phyloP scores from a whole-genome alignment of 805 yeast genomes.

The Metschnikowia proteae region DNA sequence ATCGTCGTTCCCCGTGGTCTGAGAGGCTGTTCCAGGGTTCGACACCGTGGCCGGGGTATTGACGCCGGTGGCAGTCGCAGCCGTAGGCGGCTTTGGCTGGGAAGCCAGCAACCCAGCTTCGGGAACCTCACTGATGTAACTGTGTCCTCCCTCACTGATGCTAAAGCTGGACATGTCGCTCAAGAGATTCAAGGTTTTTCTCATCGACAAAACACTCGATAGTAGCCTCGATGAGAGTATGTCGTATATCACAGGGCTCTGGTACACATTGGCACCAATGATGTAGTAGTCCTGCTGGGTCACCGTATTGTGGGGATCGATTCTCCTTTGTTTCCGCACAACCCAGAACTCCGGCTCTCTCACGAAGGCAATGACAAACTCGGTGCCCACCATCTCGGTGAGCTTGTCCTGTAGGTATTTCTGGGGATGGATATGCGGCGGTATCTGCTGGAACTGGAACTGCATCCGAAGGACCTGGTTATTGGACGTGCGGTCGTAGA shows the following conservation, averaged over 20 bases:
- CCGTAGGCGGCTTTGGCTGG: not conserved
- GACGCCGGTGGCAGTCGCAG: conserved; percentile 9
- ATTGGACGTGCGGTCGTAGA: conserved; percentile 89
- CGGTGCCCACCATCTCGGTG: conserved; percentile 77
- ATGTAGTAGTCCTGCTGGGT: conserved; percentile 78
- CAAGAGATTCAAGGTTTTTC: conserved; percentile 31
- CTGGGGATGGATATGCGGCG: conserved; percentile 30
- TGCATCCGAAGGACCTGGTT: conserved; percentile 97
- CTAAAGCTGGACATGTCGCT: conserved; percentile 31
- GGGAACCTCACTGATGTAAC: conserved; percentile 18
- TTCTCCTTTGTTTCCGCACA: conserved; percentile 73
- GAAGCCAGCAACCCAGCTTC: conserved; percentile 2
- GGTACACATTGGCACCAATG: conserved; percentile 87
- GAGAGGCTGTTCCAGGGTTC: conserved; percentile 18
- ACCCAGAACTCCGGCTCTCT: conserved; percentile 94
- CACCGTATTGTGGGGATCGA: conserved; percentile 46
- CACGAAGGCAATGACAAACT: conserved; percentile 69
- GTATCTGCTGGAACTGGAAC: conserved; percentile 66
- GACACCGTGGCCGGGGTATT: conserved; percentile 15
- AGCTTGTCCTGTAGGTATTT: conserved; percentile 53
- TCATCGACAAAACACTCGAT: conserved; percentile 34
- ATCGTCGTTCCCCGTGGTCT: conserved; percentile 12
- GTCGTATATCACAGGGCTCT: conserved; percentile 76
- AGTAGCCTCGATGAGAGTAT: conserved; percentile 61
- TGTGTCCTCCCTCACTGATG: conserved; percentile 35